These are phyloP conservation scores for Ophiosphaerella herpotricha DNA, from an alignment of 2,329 filamentous ascomycete species.

Conservation along the genomic window DNA sequence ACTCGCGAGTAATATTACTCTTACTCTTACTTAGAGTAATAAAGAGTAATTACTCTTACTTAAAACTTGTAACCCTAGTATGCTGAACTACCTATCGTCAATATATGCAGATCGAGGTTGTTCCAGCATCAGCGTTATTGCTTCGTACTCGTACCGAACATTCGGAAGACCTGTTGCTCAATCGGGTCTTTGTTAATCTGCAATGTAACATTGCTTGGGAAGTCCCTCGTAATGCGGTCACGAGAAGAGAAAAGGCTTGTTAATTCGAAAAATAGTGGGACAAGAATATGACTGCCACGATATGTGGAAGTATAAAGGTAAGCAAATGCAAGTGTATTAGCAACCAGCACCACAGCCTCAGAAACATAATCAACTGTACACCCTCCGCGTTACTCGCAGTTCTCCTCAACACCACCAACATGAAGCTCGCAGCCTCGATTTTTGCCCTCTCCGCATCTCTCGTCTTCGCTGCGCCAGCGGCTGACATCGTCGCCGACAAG, in stretches of 20 bases:
- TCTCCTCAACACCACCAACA: neutral
- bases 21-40: no score
- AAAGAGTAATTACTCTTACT: no score
- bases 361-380: neutral
- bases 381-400: no score
- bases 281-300: neutral
- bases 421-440: constrained; percentile 10
- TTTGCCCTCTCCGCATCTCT: constrained; percentile 2
- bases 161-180: neutral
- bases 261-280: neutral
- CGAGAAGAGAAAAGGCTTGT: neutral
- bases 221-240: neutral
- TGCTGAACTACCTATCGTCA: no score
- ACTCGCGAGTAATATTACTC: no score
- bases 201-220: constrained; percentile 3
- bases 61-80: no score
- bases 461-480: constrained; percentile 7
- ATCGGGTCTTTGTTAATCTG: constrained; percentile 6
- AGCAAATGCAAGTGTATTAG: no score
- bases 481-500: constrained; percentile 5
- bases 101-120: no score
- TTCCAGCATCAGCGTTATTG: no score
- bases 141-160: neutral
- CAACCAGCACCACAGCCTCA: neutral
- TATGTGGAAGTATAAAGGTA: neutral